Base-by-base conservation (phyloP, 768 basidiomycete species). In the Clitopilus passeckerianus region DNA sequence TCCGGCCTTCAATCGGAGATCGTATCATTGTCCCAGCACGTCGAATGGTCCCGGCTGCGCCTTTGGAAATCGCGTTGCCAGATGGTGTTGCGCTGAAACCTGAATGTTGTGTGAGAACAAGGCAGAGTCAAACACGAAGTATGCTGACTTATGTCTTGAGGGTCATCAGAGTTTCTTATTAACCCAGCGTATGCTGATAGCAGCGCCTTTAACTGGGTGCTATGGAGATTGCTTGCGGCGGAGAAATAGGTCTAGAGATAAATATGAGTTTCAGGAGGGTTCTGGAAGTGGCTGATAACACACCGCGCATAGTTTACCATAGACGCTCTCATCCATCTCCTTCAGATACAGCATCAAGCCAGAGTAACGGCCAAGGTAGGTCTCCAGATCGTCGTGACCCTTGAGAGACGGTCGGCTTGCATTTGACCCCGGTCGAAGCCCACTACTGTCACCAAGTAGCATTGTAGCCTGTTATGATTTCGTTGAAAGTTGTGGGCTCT, bases 261-360 rank as follows among this genome's bases (percentile, higher is more conserved):
- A 1, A 59, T 30, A 10, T 61, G 24, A 66, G 33, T 56, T 56
- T 58, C 27, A 30, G 33, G 23, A 53, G 34, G 12, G 27, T 34
- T 44, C 16, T 18, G 37, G 41, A 50, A 22, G 30, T 8, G 18
- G 58, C 23, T 46, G 44, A 23, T 43, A 80, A n/a, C 90, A 59
- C 67, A 96, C 96, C 37, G 89, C 93, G 68, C 95, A 98, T 30
- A 98, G 74, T 67, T 91, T 93, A 44, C 87, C 89, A 70, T 98
- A 98, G 22, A 90, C 73, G 57, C 73, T 75, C 70, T 97, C 93
- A 61, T 97, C 95, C 91, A 98, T 96, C 76, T 98, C 96, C 70
- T 93, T 95, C 59, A 98, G 74, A 68, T 96, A 98, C 16, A 98
- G 77, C 72, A 98, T 85, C 56, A 98, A 72, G 1, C 95, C 95